phyloP scores from a whole-genome alignment of 2,329 filamentous ascomycete species.

The Geosmithia morbida region DNA sequence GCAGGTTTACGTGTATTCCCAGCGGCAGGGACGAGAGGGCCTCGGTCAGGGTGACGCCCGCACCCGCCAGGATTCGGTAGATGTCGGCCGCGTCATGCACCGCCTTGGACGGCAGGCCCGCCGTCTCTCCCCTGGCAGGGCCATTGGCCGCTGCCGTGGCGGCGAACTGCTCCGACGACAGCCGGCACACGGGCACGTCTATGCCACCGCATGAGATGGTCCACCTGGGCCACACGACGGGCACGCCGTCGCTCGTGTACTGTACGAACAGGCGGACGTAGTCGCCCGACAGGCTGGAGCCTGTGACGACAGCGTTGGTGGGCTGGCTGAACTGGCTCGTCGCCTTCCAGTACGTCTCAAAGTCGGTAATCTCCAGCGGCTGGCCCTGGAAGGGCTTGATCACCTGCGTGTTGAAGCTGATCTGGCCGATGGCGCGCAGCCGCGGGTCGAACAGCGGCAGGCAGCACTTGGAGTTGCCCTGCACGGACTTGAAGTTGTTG shows the following conservation, averaged over 20 bases:
- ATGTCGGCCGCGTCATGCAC: conserved; percentile 45
- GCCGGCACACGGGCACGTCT: conserved; percentile 66
- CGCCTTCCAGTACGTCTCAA: conserved; percentile 98
- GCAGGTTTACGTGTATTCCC: conserved; percentile 79
- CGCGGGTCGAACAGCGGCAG: conserved; percentile 87
- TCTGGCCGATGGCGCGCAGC: conserved; percentile 80
- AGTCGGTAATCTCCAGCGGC: conserved; percentile 91
- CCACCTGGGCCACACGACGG: conserved; percentile 80
- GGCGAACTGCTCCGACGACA: conserved; percentile 61
- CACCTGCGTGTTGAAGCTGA: conserved; percentile 88
- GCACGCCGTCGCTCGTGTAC: conserved; percentile 73
- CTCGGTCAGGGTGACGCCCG: conserved; percentile 67
- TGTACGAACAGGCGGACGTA: conserved; percentile 89
- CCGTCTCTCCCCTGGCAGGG: conserved; percentile 22
- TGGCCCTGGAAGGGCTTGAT: conserved; percentile 92
- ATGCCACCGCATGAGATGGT: conserved; percentile 61
- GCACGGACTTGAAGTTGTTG: conserved; percentile 63
- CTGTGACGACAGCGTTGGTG: conserved; percentile 78
- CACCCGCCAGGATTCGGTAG: conserved; percentile 57
- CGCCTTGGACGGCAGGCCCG: conserved; percentile 27
- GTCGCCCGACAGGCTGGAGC: conserved; percentile 89
- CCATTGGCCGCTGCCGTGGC: conserved; percentile 29
- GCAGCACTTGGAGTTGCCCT: conserved; percentile 66
- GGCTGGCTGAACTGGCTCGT: conserved; percentile 77
- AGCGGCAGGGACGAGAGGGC: conserved; percentile 62